phyloP scores from a whole-genome alignment of 768 basidiomycete genomes.

The Psilocybe sp. region DNA sequence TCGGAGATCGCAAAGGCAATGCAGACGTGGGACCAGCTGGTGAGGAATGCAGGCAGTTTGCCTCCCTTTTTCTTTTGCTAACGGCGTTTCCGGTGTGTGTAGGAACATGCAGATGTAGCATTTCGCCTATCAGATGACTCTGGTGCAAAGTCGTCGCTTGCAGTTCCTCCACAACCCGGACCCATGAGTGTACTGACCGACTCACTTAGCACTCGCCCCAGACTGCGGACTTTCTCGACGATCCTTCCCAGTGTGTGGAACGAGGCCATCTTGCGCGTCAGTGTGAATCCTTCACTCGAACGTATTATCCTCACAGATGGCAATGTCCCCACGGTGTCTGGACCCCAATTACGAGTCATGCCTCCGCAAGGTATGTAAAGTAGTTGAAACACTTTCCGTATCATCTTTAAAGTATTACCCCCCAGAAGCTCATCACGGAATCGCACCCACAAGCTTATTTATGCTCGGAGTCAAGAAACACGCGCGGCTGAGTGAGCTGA shows the following conservation, averaged over 20 bases:
- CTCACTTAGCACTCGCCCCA: constrained; percentile 36
- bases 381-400: too few relatives aligned
- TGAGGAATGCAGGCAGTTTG: constrained; percentile 26
- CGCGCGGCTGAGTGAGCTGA: constrained; percentile 47
- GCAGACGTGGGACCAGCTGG: constrained; percentile 40
- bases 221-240: constrained; percentile 48
- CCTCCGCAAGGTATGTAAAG: too few relatives aligned
- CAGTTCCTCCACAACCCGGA: constrained; percentile 13
- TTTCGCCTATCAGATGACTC: constrained; percentile 54
- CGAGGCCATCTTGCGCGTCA: constrained; percentile 45
- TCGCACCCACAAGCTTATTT: constrained; percentile 52
- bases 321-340: constrained; percentile 5
- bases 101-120: constrained; percentile 55
- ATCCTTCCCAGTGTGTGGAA: constrained; percentile 61
- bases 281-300: constrained; percentile 45
- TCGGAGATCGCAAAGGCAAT: constrained; percentile 44
- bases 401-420: neutral
- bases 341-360: too few relatives aligned
- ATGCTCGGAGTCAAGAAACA: constrained; percentile 55
- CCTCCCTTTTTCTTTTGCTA: neutral
- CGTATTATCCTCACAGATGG: constrained; percentile 37
- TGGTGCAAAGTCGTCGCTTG: constrained; percentile 8
- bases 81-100: neutral
- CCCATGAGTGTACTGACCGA: constrained; percentile 31
- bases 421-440: constrained; percentile 18